phyloP scores from a whole-genome alignment of 768 basidiomycete genomes.

The Suillus lakei region DNA sequence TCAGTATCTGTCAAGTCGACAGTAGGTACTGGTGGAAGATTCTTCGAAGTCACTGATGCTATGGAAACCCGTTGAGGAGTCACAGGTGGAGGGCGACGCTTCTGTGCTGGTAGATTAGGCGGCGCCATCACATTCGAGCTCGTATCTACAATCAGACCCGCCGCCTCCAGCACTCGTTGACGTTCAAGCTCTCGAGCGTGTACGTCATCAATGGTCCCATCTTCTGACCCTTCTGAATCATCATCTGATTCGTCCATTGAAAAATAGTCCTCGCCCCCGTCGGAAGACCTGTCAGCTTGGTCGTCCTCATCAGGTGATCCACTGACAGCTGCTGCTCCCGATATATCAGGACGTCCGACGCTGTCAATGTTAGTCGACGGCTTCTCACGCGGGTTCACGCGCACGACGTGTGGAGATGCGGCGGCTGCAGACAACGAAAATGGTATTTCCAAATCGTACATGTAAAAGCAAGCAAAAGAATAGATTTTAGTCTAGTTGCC shows the following conservation, averaged over 20 bases:
- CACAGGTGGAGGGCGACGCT: slow-evolving; percentile 32
- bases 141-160: slow-evolving; percentile 79
- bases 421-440: slow-evolving; percentile 9
- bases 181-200: slow-evolving; percentile 75
- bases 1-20: slow-evolving; percentile 28
- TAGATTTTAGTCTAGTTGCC: slow-evolving; percentile 82
- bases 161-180: slow-evolving; percentile 83
- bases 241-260: slow-evolving; percentile 36
- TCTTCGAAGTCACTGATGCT: slow-evolving; percentile 40
- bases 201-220: slow-evolving; percentile 49
- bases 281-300: slow-evolving; percentile 32
- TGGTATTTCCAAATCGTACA: slow-evolving; percentile 26
- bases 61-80: slow-evolving; percentile 23
- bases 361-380: slow-evolving; percentile 2
- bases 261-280: slow-evolving; percentile 39
- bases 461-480: slow-evolving; percentile 58
- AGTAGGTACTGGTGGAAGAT: slow-evolving; percentile 58
- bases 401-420: not conserved
- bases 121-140: slow-evolving; percentile 45
- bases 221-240: slow-evolving; percentile 29
- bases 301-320: slow-evolving; percentile 10
- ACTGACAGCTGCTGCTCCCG: not conserved
- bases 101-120: slow-evolving; percentile 37
- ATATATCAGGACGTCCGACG: not conserved
- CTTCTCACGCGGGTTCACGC: slow-evolving; percentile 3